Evolutionary conservation across 2,329 filamentous ascomycete species (phyloP), one percentile per base, ranked within the genome.

Genomic region (Curvularia hawaiiensis): DNA sequence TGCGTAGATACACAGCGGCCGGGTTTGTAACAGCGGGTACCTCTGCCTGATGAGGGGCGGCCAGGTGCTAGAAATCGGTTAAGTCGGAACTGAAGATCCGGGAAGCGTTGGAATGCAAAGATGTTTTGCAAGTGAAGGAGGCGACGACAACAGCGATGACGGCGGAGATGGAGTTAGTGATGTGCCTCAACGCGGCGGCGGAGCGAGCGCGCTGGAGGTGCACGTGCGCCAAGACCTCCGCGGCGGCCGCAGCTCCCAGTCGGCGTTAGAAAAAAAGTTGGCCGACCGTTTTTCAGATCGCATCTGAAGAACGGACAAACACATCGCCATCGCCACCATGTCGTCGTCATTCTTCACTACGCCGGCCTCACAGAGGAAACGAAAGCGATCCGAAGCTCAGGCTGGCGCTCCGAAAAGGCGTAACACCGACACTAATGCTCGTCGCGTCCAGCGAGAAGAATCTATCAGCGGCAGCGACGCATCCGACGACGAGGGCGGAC

Each of bases 341-440:
- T 96, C 94, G 71, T 96, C 94, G 70, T 97, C 93, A 39, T 99
- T 98, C 79, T 99, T 99, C 79, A 97, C 93, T 50, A 82, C 89
- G 39, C 92, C 95, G 6, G 90, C 90, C 40, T 89, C 90, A 50
- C 90, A 94, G 73, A 91, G 91, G 80, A 98, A 98, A 84, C 85
- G 95, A 69, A 98, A 98, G 83, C 85, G 93, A 57, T 56, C 74
- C 38, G 71, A 79, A 49, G 60, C 64, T 60, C 71, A 81, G 7
- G 82, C 83, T 26, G 83, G 86, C 50, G 77, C 77, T 6, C 83
- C 86, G 2, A 87, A 87, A 75, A 89, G 88, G 72, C 81, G 85
- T 74, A 83, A 83, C 63, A 79, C 80, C 51, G 74, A 82, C 63
- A 58, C 77, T 52, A 70, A 75, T 56, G 77, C 73, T 74, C 78